These are phyloP conservation scores for Sporothrix globosa DNA, from an alignment of 2,329 filamentous ascomycete species.

Conservation along the genomic window DNA sequence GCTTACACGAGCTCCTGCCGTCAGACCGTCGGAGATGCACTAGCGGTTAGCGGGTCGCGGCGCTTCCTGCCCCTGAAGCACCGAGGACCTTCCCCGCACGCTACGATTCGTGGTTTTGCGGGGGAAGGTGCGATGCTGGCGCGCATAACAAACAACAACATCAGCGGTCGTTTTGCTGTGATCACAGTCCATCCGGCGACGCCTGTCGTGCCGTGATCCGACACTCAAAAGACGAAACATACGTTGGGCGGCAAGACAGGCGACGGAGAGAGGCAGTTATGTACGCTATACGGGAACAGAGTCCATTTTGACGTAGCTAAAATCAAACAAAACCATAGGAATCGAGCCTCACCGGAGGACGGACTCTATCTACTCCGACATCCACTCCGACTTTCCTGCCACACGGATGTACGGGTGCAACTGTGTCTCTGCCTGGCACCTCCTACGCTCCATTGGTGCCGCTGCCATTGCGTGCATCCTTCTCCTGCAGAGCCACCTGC, in stretches of 20 bases:
- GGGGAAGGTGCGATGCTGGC: background rate
- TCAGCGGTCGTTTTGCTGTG: background rate
- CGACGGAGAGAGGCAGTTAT: background rate
- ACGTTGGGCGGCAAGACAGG: background rate
- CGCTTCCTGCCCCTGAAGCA: background rate
- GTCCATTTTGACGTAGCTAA: background rate
- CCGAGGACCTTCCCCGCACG: slow-evolving; percentile 7
- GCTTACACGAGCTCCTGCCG: slow-evolving; percentile 21
- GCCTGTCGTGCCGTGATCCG: slow-evolving; percentile 3
- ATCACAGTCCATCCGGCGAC: background rate
- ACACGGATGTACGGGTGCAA: no score
- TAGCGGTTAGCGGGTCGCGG: background rate
- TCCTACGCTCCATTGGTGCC: slow-evolving; percentile 4
- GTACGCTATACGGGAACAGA: no score
- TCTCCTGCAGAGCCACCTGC: slow-evolving; percentile 40
- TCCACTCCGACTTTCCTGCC: background rate
- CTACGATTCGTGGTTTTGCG: background rate
- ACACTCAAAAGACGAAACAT: background rate
- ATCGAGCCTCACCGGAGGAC: background rate
- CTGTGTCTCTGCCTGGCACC: background rate
- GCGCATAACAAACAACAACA: background rate
- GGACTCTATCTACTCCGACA: background rate
- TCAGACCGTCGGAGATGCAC: background rate
- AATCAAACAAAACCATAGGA: background rate
- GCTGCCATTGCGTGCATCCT: background rate